phyloP scores from a whole-genome alignment of 2,329 filamentous ascomycete genomes.

The Clarireedia paspali region DNA sequence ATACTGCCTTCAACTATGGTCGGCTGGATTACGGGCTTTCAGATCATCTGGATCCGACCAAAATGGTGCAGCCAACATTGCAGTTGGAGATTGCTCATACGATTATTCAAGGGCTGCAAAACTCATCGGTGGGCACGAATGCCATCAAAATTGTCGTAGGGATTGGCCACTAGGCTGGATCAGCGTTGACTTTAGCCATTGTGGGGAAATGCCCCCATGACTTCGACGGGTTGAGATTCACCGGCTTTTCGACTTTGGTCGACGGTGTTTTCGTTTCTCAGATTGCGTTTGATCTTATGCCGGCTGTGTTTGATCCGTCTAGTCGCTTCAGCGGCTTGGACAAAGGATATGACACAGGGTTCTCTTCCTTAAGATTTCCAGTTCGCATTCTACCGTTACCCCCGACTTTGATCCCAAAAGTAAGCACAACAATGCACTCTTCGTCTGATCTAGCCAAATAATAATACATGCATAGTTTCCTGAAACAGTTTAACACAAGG shows the following conservation, averaged over 20 bases:
- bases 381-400: too few relatives aligned
- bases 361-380: too few relatives aligned
- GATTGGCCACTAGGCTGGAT: background rate
- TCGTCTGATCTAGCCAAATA: too few relatives aligned
- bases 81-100: background rate
- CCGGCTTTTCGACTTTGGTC: background rate
- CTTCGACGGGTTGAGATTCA: background rate
- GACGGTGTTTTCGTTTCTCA: background rate
- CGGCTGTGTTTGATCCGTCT: background rate
- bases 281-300: background rate
- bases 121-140: background rate
- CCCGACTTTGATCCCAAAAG: too few relatives aligned
- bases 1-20: slow-evolving; percentile 13
- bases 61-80: background rate
- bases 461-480: too few relatives aligned
- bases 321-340: too few relatives aligned
- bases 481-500: background rate
- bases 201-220: background rate
- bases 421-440: too few relatives aligned
- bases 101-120: background rate
- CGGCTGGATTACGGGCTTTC: slow-evolving; percentile 1
- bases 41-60: background rate
- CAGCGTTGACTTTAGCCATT: background rate
- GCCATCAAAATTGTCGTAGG: background rate
- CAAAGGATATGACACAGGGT: too few relatives aligned